phyloP scores from a whole-genome alignment of 495 filamentous ascomycete species.

The Podospora pseudocomata region DNA sequence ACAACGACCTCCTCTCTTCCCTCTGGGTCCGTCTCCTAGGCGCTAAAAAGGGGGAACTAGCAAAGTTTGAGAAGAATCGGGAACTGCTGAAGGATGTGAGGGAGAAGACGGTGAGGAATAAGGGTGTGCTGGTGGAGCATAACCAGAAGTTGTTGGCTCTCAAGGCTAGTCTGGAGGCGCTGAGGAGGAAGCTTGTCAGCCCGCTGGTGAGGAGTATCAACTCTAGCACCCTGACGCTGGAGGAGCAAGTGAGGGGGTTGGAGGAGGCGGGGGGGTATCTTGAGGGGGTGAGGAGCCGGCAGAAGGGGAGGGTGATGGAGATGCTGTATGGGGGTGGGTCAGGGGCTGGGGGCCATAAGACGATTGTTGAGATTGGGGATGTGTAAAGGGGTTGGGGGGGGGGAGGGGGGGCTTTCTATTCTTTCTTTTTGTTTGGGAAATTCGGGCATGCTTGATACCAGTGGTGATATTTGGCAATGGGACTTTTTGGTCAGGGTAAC shows the following conservation, averaged over 20 bases:
- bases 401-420: neutral
- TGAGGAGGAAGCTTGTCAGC: slow-evolving; percentile 72
- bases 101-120: slow-evolving; percentile 79
- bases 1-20: slow-evolving; percentile 74
- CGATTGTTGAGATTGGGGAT: neutral
- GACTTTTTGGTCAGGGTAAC: too few species aligned
- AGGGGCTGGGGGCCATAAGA: neutral
- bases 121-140: slow-evolving; percentile 76
- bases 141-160: slow-evolving; percentile 73
- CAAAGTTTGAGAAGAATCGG: slow-evolving; percentile 87
- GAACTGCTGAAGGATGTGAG: slow-evolving; percentile 69
- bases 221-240: slow-evolving; percentile 63
- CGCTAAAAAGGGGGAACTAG: slow-evolving; percentile 61
- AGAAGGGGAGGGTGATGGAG: slow-evolving; percentile 82
- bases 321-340: slow-evolving; percentile 60
- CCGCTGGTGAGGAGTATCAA: slow-evolving; percentile 71
- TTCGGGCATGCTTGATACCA: neutral
- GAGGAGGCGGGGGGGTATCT: slow-evolving; percentile 75
- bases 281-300: slow-evolving; percentile 64
- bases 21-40: slow-evolving; percentile 84
- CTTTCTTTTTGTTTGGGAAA: neutral
- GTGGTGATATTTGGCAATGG: too few species aligned
- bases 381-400: neutral
- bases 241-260: slow-evolving; percentile 78
- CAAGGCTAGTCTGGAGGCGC: slow-evolving; percentile 73